Base-by-base conservation (phyloP, 805 yeast genomes). In the Torulaspora gathmanii region DNA sequence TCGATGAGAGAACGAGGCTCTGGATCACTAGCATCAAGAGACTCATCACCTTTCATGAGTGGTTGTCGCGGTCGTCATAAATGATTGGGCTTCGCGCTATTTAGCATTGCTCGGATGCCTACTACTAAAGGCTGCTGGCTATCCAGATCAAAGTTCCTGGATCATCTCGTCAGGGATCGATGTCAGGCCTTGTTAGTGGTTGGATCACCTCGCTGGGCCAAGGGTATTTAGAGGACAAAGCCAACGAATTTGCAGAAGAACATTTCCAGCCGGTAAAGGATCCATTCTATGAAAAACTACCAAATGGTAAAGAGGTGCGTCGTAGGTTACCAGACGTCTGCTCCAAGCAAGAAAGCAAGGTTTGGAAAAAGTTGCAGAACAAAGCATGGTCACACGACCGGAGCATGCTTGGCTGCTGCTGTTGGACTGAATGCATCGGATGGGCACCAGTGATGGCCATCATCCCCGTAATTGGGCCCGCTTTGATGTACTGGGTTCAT, bases 351-450 rank as follows among this genome's bases (percentile, higher is more conserved):
- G 93, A 88, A 52, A 77, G 74, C 37, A 75, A 77, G 54, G 68
- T 73, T 6, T 91, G 93, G 95, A 84, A 82, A 59, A 67, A 63
- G 20, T 69, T 89, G n/a, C 90, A 83, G 58, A 72, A 69, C 40
- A 74, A 78, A 49, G 97, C 97, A 0, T 90, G 96, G 96, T 58
- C 75, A 12, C 89, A 91, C 60, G 98, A 91, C 61, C 75, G 77
- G 53, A 86, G 95, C 61, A 77, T 87, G 56, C 71, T 85, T 62
- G 95, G 95, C 0, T 82, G 90, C 51, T 10, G 72, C 77, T 52
- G 89, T 80, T 65, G 66, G 61, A 50, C 60, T 9, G 74, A 87
- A 52, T 91, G 93, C 1, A 55, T 85, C 15, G 96, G 96, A 0
- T 64, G 83, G 57, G 91, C 84, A 1, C 93, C 96, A 1, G 41